phyloP scores from a whole-genome alignment of 2,329 filamentous ascomycete species.

The Neonectria ditissima region DNA sequence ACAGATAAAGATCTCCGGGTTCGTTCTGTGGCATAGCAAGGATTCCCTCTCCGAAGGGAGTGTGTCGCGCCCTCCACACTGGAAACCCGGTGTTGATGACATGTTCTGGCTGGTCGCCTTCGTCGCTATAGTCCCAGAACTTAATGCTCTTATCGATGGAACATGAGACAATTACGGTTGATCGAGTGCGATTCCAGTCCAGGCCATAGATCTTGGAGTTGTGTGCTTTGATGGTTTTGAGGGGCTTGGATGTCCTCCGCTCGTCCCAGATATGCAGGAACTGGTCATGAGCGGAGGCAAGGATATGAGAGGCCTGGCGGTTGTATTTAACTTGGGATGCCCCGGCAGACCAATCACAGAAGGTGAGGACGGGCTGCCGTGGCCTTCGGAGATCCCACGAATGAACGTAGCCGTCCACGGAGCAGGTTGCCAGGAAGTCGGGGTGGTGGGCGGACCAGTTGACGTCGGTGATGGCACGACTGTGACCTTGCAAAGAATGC shows the following conservation, averaged over 20 bases:
- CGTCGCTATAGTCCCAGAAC: constrained; percentile 83
- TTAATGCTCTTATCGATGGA: constrained; percentile 93
- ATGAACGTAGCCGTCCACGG: constrained; percentile 92
- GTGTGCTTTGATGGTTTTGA: constrained; percentile 88
- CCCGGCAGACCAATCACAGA: constrained; percentile 93
- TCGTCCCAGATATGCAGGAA: constrained; percentile 93
- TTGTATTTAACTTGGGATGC: constrained; percentile 97
- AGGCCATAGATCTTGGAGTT: constrained; percentile 94
- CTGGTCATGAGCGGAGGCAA: constrained; percentile 91
- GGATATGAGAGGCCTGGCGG: constrained; percentile 83
- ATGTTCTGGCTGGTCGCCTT: constrained; percentile 75
- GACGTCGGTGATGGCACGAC: constrained; percentile 92
- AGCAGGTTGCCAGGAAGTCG: constrained; percentile 88
- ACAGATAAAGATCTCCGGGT: constrained; percentile 86
- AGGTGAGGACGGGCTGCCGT: constrained; percentile 79
- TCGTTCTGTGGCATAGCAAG: constrained; percentile 93
- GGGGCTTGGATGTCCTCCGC: constrained; percentile 79
- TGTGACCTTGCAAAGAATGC: constrained; percentile 85
- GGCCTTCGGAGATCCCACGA: constrained; percentile 89
- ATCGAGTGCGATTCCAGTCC: constrained; percentile 87
- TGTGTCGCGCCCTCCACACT: constrained; percentile 91
- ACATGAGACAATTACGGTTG: constrained; percentile 83
- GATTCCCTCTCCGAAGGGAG: constrained; percentile 87
- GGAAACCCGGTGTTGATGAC: constrained; percentile 87
- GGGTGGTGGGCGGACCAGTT: constrained; percentile 96